Evolutionary conservation across 179 eudicot genomes (phyloP), one percentile per base, ranked within the genome.

Genomic region (Amaranthus tricolor): DNA sequence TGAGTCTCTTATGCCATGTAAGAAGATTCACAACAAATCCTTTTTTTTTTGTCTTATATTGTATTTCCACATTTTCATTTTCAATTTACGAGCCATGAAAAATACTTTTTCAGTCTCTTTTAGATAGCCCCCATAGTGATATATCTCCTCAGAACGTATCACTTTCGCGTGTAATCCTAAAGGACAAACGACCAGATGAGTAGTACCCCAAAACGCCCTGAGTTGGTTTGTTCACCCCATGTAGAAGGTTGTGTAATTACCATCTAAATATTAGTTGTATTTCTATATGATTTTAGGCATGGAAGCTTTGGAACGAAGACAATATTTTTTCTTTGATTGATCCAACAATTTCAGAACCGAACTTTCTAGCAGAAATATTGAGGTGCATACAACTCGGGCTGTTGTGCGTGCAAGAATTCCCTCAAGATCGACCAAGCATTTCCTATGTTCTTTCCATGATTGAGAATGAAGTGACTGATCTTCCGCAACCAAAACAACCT

Each of bases 341-440:
- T 74, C 77, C 81, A 54, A 1, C 40, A 11, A 17, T 83, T 16
- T 62, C 51, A 13, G 80, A 77, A n/a, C 71, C 77, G 15, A 20
- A 10, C 45, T 44, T 52, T 44, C 47, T 59, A 47, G 55, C 45
- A 7, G 78, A 81, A 70, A 73, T 84, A 5, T 62, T 76, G 57
- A 73, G 71, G 71, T 79, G 77, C 74, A 71, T 81, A 64, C 75
- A 76, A 12, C 66, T 81, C 16, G 83, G 79, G 14, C 77, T 84
- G 0, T 65, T 84, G 54, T 81, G 87, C 40, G 81, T 84, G 11
- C 82, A 84, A 73, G 86, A 81, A 15, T 47, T 72, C 21, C 64
- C 85, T 16, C 66, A 40, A 50, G 85, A 84, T 57, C 74, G 81
- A 74, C 85, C 83, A 16, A 76, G 68, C 68, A 79, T 82, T 73